Evolutionary conservation across 805 yeast species (phyloP), one percentile per base, ranked within the genome.

Genomic region (Kregervanrija delftensis): DNA sequence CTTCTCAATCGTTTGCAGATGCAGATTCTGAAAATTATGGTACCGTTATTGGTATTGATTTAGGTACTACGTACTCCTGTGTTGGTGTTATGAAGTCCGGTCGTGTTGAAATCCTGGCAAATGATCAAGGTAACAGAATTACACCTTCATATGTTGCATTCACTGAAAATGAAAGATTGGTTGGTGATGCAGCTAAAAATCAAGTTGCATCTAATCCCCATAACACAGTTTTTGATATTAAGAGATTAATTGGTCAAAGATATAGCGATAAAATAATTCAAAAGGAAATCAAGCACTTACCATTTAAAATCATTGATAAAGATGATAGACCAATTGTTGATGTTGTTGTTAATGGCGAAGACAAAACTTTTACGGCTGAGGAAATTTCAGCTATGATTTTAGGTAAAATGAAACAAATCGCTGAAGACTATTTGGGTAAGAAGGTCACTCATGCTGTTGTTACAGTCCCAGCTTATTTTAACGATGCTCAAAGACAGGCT

Each of bases 51-150:
- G 89, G 98, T 71, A 91, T 91, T 63, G 96, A 88, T 77, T 83
- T 89, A 74, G 96, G 97, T 65, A 90, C 98, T 53, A 90, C 98
- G 5, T 90, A 90, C 78, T 90, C 96, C 11, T 90, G 97, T 80
- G 98, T 91, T 50, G 98, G 96, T 61, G 89, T 62, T n/a, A 62
- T 63, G 64, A 59, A 59, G 44, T 55, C 61, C 6, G 67, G 66
- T 30, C 58, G 95, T 59, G 97, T 90, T 49, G 97, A 91, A 64
- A 90, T 90, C 63, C 81, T 90, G 61, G 96, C 97, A 59, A 90
- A 90, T 64, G 96, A 90, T 68, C 97, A 91, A 74, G 98, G 98
- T 76, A 90, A 91, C 78, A 86, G 97, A 76, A 91, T 96, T 51
- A 90, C 97, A 14, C 97, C 97, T 33, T 89, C 97, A 33, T 90